These are phyloP conservation scores for Phytophthora hibernalis DNA, from an alignment of 352 stramenopile species.

Conservation along the genomic window DNA sequence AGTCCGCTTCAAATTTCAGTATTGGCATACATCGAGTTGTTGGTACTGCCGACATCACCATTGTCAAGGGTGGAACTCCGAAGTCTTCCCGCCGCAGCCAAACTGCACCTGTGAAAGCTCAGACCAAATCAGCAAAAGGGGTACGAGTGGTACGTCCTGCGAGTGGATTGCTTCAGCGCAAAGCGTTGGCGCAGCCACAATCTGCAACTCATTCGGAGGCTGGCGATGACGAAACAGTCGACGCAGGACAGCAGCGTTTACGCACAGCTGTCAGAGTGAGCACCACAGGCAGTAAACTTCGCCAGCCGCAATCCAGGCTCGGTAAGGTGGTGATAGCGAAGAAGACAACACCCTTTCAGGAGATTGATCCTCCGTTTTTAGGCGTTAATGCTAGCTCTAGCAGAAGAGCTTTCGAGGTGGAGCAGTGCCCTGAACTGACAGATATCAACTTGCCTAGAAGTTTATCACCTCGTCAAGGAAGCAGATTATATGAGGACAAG, in stretches of 20 bases:
- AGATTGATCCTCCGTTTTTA: neutral
- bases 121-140: conserved; percentile 17
- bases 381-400: neutral
- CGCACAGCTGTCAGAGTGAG: conserved; percentile 20
- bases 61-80: neutral
- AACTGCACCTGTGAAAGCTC: conserved; percentile 20
- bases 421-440: neutral
- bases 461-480: conserved; percentile 4
- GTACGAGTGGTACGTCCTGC: conserved; percentile 1
- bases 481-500: neutral
- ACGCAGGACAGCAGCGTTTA: conserved; percentile 4
- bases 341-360: neutral
- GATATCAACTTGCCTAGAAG: neutral
- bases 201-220: neutral
- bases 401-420: neutral
- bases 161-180: conserved; percentile 12
- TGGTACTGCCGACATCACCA: conserved; percentile 1
- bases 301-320: conserved; percentile 9
- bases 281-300: conserved; percentile 19
- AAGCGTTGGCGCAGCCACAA: neutral
- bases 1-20: neutral
- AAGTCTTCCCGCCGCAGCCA: conserved; percentile 21
- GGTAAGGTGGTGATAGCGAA: conserved; percentile 6
- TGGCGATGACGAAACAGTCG: neutral
- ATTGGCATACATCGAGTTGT: conserved; percentile 12